A percentile compares a stretch with the other conserved stretches of the same genome.
Conservation (phyloP, 257 asterid genomes). For the Hygrophila difformis region DNA sequence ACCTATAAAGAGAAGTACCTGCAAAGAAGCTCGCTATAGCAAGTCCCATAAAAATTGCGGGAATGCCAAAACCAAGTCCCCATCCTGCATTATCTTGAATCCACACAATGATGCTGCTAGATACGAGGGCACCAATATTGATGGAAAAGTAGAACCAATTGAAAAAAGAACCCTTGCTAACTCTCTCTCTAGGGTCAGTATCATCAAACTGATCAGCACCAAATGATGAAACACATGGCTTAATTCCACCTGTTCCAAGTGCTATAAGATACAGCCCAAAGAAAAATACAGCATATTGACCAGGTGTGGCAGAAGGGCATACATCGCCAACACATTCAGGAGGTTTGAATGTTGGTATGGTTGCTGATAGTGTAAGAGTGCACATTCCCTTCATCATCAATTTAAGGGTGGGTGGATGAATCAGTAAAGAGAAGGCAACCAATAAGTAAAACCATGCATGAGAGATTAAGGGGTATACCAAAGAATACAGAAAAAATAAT, state of each 20-base stretch:
- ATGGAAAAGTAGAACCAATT: slow-evolving; percentile 92
- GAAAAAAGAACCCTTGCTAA: slow-evolving; percentile 89
- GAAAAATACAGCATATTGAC: slow-evolving; percentile 67
- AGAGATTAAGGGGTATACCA: not conserved
- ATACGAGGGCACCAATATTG: slow-evolving; percentile 80
- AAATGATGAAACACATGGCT: slow-evolving; percentile 92
- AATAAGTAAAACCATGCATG: not conserved
- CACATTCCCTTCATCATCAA: slow-evolving; percentile 75
- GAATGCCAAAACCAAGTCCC: slow-evolving; percentile 97
- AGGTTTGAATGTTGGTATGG: slow-evolving; percentile 67
- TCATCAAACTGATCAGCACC: slow-evolving; percentile 98
- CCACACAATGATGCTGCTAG: slow-evolving; percentile 90
- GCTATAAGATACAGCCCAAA: slow-evolving; percentile 81
- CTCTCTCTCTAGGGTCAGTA: slow-evolving; percentile 77
- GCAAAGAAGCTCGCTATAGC: slow-evolving; percentile 78
- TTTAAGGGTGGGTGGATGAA: slow-evolving; percentile 11
- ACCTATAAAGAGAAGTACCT: slow-evolving; percentile 79
- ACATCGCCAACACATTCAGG: slow-evolving; percentile 65
- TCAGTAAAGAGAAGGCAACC: slow-evolving; percentile 5
- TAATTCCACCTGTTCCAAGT: slow-evolving; percentile 95
- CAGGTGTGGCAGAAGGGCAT: slow-evolving; percentile 74
- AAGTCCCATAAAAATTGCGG: slow-evolving; percentile 68
- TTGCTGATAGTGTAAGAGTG: slow-evolving; percentile 74
- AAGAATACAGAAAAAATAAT: not conserved
- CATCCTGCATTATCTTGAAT: slow-evolving; percentile 94